phyloP scores from a whole-genome alignment of 805 yeast species.

The Myxozyma kluyveri region DNA sequence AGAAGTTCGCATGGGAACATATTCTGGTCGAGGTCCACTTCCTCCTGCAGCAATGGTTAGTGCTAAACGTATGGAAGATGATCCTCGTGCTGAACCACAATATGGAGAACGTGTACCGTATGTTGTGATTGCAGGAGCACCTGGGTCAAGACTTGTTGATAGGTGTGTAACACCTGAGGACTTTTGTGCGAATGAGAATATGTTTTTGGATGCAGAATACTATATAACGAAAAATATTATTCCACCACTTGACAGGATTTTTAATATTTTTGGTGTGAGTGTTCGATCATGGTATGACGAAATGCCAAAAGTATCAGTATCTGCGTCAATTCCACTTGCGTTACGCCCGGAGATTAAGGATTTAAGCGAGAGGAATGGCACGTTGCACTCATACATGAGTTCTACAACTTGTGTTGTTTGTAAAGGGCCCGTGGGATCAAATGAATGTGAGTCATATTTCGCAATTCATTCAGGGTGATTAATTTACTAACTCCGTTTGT shows the following conservation, averaged over 20 bases:
- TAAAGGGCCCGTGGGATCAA: neutral
- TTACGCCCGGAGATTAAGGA: neutral
- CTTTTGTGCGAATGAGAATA: slow-evolving; percentile 44
- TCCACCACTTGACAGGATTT: slow-evolving; percentile 85
- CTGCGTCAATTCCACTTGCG: neutral
- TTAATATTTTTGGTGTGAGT: slow-evolving; percentile 80
- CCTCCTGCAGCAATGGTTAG: slow-evolving; percentile 93
- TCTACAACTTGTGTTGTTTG: slow-evolving; percentile 25
- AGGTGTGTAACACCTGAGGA: slow-evolving; percentile 78
- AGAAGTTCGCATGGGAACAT: slow-evolving; percentile 81
- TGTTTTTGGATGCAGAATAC: slow-evolving; percentile 73
- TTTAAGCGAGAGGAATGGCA: neutral
- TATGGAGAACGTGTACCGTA: slow-evolving; percentile 86
- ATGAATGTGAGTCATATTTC: slow-evolving; percentile 14
- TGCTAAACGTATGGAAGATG: slow-evolving; percentile 57
- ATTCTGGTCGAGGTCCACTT: slow-evolving; percentile 60
- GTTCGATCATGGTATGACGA: slow-evolving; percentile 71
- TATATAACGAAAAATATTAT: slow-evolving; percentile 79
- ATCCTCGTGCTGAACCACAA: slow-evolving; percentile 77
- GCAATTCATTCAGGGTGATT: neutral
- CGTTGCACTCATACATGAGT: slow-evolving; percentile 23
- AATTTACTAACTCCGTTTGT: slow-evolving; percentile 11
- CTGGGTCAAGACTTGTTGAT: slow-evolving; percentile 62
- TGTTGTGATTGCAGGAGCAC: slow-evolving; percentile 62
- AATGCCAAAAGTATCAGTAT: slow-evolving; percentile 48